phyloP scores from a whole-genome alignment of 1,284 basidiomycete species.

The Sanghuangporus baumii region DNA sequence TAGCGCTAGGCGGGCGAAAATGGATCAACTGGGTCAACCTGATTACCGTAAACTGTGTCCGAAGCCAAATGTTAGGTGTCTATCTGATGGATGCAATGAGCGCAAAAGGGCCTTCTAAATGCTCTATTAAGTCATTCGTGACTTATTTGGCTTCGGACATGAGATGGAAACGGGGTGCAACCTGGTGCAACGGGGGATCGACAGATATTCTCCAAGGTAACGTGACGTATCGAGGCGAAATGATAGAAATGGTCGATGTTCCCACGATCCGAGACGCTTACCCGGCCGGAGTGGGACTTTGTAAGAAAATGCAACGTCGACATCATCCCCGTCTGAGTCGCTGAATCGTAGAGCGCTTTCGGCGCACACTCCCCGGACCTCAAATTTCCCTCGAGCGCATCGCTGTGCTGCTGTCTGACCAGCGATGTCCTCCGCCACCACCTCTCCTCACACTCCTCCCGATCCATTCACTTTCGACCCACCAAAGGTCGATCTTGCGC shows the following conservation, averaged over 20 bases:
- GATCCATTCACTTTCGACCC: conserved; percentile 10
- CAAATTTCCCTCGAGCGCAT: conserved; percentile 8
- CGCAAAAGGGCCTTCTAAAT: no score
- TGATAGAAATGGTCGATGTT: background rate
- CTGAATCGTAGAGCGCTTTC: conserved; percentile 2
- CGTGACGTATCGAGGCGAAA: background rate
- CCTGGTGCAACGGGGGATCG: no score
- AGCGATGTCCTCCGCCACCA: conserved; percentile 18
- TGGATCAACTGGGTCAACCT: no score
- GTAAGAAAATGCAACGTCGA: background rate
- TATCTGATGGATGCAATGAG: no score
- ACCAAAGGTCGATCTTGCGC: conserved; percentile 5
- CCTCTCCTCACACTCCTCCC: conserved; percentile 13
- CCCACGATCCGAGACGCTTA: background rate
- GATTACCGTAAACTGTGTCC: no score
- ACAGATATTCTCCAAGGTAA: background rate
- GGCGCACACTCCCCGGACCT: conserved; percentile 2
- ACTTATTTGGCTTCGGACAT: no score
- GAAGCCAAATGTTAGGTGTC: no score
- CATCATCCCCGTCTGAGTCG: background rate
- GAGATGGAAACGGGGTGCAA: no score
- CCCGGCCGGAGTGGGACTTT: background rate
- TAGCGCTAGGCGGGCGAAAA: no score
- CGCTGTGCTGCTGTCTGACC: conserved; percentile 21
- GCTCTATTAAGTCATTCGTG: no score